Percentiles rank a stretch among this genome's conserved stretches.
Evolutionary conservation across 495 filamentous ascomycete genomes (phyloP).

Genomic region (Xylaria palmicola): DNA sequence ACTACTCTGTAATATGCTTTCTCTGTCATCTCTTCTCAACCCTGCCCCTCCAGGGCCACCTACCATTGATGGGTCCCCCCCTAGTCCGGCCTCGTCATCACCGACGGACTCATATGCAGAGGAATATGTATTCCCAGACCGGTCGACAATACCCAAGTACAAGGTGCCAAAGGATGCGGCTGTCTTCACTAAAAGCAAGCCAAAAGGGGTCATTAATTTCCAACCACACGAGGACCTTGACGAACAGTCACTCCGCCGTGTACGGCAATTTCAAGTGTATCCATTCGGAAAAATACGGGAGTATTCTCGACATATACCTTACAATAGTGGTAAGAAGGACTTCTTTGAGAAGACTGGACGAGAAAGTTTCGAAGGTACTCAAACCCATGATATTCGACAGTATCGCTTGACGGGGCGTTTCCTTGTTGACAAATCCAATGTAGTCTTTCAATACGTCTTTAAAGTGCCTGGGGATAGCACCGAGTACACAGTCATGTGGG

Average conservation of each 20-base stretch:
- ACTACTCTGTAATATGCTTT: constrained; percentile 46
- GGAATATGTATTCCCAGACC: constrained; percentile 25
- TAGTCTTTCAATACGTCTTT: constrained; percentile 94
- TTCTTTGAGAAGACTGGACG: constrained; percentile 82
- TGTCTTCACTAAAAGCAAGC: constrained; percentile 54
- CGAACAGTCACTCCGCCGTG: constrained; percentile 50
- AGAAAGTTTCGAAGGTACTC: constrained; percentile 82
- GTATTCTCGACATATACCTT: constrained; percentile 79
- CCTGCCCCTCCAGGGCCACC: constrained; percentile 46
- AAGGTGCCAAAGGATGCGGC: constrained; percentile 61
- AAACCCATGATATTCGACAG: neutral
- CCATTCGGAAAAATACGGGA: constrained; percentile 68
- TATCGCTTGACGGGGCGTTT: constrained; percentile 1
- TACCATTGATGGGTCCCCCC: constrained; percentile 23
- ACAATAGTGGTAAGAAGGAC: constrained; percentile 87
- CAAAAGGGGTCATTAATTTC: constrained; percentile 64
- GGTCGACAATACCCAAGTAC: constrained; percentile 34
- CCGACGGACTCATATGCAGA: constrained; percentile 28
- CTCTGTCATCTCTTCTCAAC: constrained; percentile 62
- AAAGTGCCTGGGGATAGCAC: constrained; percentile 64
- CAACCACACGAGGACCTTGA: constrained; percentile 64
- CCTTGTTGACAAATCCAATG: constrained; percentile 16
- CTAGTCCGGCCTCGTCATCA: constrained; percentile 32
- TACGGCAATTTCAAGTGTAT: constrained; percentile 61
- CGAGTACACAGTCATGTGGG: constrained; percentile 85